A percentile compares a stretch with the other conserved stretches of the same genome.
These are phyloP conservation scores for Ottelia alismoides DNA, from an alignment of 106 monocot species.

Conservation along the genomic window DNA sequence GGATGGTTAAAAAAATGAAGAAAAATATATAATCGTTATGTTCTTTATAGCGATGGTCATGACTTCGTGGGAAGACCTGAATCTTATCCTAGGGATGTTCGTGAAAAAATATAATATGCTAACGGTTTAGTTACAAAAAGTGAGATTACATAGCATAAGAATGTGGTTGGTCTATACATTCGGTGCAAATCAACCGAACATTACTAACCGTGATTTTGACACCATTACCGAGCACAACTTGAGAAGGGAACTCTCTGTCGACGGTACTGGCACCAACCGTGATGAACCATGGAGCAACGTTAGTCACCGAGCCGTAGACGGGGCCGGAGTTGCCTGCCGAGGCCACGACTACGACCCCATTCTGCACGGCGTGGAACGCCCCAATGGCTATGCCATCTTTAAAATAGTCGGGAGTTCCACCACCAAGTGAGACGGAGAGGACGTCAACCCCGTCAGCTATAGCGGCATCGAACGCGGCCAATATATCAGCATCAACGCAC, in stretches of 20 bases:
- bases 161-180: too few relatives aligned
- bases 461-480: constrained; percentile 42
- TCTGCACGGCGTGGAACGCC: constrained; percentile 48
- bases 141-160: too few relatives aligned
- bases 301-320: constrained; percentile 11
- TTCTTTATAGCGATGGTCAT: too few relatives aligned
- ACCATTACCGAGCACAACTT: too few relatives aligned
- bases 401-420: constrained; percentile 10
- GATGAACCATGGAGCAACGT: constrained; percentile 40
- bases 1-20: too few relatives aligned
- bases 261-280: constrained; percentile 50
- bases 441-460: constrained; percentile 52
- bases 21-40: too few relatives aligned
- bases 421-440: constrained; percentile 44
- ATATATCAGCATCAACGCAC: constrained; percentile 45
- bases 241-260: constrained; percentile 32
- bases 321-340: constrained; percentile 55
- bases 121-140: too few relatives aligned
- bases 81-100: too few relatives aligned
- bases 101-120: too few relatives aligned
- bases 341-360: constrained; percentile 34
- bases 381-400: constrained; percentile 25
- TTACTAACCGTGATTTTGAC: too few relatives aligned
- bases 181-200: too few relatives aligned
- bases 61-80: too few relatives aligned